Evolutionary conservation across 768 basidiomycete species (phyloP).

Genomic region (Collybia sp.): DNA sequence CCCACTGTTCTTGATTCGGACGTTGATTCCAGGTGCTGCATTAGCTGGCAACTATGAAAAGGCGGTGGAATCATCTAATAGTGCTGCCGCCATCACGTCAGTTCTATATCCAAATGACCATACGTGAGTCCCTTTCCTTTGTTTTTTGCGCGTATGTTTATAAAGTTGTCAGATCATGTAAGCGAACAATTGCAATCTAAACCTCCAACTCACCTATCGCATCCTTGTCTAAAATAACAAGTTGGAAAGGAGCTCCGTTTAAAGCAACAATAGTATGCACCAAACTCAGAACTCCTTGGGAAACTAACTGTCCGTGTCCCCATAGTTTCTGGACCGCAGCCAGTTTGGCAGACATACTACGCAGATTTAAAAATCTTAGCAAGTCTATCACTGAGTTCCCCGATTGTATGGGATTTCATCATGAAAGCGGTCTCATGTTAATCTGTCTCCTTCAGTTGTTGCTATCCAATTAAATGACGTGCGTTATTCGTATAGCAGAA

Average conservation of each 20-base stretch:
- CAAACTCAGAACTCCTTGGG: not conserved
- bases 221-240: slow-evolving; percentile 15
- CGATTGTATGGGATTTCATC: slow-evolving; percentile 52
- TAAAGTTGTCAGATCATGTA: slow-evolving; percentile 34
- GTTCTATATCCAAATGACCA: slow-evolving; percentile 97
- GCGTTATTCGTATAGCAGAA: slow-evolving; percentile 11
- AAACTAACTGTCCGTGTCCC: not conserved
- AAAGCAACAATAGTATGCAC: slow-evolving; percentile 83
- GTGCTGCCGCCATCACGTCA: slow-evolving; percentile 89
- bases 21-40: not conserved
- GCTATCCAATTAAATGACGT: slow-evolving; percentile 96
- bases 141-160: slow-evolving; percentile 1
- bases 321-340: slow-evolving; percentile 83
- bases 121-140: slow-evolving; percentile 37
- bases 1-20: not conserved
- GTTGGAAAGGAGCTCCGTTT: slow-evolving; percentile 86
- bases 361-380: slow-evolving; percentile 88
- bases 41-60: slow-evolving; percentile 89
- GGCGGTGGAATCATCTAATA: slow-evolving; percentile 84
- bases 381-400: slow-evolving; percentile 79
- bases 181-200: slow-evolving; percentile 9
- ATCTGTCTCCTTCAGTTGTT: slow-evolving; percentile 43
- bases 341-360: slow-evolving; percentile 81
- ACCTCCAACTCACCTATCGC: too few relatives aligned
- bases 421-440: slow-evolving; percentile 3